Evolutionary conservation across 2,329 filamentous ascomycete genomes (phyloP).

Genomic region (Pyrenochaeta sp.): DNA sequence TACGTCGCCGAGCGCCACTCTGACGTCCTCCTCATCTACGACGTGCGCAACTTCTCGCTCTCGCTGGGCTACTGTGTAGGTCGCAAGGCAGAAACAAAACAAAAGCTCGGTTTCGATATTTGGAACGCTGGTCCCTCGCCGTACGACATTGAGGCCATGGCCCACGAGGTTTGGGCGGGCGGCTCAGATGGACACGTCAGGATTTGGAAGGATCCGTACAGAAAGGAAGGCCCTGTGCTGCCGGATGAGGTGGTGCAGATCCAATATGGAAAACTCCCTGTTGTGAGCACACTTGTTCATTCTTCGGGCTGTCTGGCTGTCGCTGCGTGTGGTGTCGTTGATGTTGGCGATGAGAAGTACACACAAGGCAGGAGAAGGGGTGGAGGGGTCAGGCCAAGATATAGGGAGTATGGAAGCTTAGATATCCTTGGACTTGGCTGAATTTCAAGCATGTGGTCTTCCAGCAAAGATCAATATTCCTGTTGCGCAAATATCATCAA

Average conservation of each 20-base stretch:
- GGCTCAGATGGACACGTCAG: constrained; percentile 64
- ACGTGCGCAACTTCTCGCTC: constrained; percentile 64
- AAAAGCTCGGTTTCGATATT: constrained; percentile 66
- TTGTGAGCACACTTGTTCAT: constrained; percentile 38
- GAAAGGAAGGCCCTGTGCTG: constrained; percentile 39
- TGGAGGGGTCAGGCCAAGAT: constrained; percentile 7
- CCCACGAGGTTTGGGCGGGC: constrained; percentile 67
- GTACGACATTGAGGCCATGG: constrained; percentile 18
- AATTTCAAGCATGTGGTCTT: too few relatives aligned
- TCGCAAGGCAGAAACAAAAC: constrained; percentile 58
- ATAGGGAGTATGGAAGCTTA: constrained; percentile 32
- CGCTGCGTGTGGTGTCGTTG: constrained; percentile 31
- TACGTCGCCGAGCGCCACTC: constrained; percentile 66
- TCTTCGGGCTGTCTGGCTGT: constrained; percentile 28
- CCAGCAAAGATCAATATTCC: too few relatives aligned
- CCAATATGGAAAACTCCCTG: constrained; percentile 16
- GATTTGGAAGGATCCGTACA: constrained; percentile 46
- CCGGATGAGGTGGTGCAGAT: constrained; percentile 47
- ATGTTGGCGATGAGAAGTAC: constrained; percentile 3
- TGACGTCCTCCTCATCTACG: constrained; percentile 65
- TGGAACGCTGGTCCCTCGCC: constrained; percentile 41
- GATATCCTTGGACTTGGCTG: constrained; percentile 33
- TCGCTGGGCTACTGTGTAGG: constrained; percentile 60
- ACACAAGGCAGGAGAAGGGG: background rate
- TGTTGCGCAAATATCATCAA: too few relatives aligned